Conservation (phyloP, 2,329 filamentous ascomycete genomes). For the Xylariaceae sp. region DNA sequence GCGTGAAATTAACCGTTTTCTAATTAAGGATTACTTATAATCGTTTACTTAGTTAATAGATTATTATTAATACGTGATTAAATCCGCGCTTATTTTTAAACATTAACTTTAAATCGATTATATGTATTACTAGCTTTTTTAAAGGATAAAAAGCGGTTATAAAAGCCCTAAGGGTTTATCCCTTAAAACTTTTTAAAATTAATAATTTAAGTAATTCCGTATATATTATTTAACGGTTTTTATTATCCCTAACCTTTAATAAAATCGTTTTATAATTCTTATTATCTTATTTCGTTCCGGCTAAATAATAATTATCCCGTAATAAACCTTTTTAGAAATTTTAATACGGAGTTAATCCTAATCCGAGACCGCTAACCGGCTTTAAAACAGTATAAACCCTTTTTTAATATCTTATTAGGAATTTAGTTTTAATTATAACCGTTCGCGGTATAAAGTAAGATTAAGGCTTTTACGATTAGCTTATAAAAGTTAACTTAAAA, state of each 20-base stretch:
- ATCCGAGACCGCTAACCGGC: too few relatives aligned
- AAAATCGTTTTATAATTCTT: background rate
- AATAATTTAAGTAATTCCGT: background rate
- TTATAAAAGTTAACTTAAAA: background rate
- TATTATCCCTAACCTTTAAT: constrained; percentile 2
- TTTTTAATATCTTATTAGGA: background rate
- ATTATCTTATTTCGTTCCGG: background rate
- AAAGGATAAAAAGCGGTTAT: too few relatives aligned
- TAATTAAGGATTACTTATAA: constrained; percentile 2
- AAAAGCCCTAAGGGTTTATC: too few relatives aligned
- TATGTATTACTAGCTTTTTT: constrained; percentile 1
- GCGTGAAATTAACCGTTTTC: constrained; percentile 1
- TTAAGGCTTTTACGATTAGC: background rate
- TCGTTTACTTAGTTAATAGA: too few relatives aligned
- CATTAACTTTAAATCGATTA: constrained; percentile 3
- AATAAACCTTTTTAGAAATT: too few relatives aligned
- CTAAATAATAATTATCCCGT: background rate
- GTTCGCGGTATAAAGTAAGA: constrained; percentile 2
- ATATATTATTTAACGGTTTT: constrained; percentile 1
- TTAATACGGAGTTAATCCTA: background rate
- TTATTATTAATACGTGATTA: too few relatives aligned
- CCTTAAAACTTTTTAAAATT: background rate
- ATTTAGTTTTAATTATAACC: too few relatives aligned
- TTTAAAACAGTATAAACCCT: constrained; percentile 1
- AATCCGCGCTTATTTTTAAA: background rate